phyloP scores from a whole-genome alignment of 352 stramenopile genomes.

The Phytophthora sansomeana region DNA sequence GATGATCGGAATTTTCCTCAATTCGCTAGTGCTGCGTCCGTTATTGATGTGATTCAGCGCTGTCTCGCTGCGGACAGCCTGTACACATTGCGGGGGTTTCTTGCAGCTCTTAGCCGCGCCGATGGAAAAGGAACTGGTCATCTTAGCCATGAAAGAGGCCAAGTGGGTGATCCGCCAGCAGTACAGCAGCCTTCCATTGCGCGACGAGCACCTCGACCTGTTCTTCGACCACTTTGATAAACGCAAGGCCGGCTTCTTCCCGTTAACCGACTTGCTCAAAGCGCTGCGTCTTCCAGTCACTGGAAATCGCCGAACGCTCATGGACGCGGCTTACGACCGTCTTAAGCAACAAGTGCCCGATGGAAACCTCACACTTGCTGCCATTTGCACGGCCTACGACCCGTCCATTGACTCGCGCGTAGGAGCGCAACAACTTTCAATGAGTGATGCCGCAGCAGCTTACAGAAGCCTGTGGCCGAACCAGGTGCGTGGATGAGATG shows the following conservation, averaged over 20 bases:
- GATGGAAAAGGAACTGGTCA: slow-evolving; percentile 62
- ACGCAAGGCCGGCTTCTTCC: slow-evolving; percentile 69
- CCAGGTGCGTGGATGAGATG: slow-evolving; percentile 18
- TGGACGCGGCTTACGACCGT: slow-evolving; percentile 56
- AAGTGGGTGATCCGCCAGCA: slow-evolving; percentile 70
- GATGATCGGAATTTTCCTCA: slow-evolving; percentile 58
- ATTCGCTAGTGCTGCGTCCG: slow-evolving; percentile 46
- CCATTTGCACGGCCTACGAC: slow-evolving; percentile 60
- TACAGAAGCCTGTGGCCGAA: slow-evolving; percentile 60
- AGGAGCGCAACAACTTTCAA: slow-evolving; percentile 42
- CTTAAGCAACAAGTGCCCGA: slow-evolving; percentile 37
- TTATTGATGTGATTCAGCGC: slow-evolving; percentile 60
- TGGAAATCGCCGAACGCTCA: slow-evolving; percentile 40
- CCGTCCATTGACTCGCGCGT: slow-evolving; percentile 69
- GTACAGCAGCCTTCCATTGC: slow-evolving; percentile 54
- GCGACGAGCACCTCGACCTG: slow-evolving; percentile 80
- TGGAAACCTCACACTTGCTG: slow-evolving; percentile 55
- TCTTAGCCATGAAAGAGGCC: slow-evolving; percentile 68
- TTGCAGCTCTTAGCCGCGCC: slow-evolving; percentile 48
- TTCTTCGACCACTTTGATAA: slow-evolving; percentile 79
- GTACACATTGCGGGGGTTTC: slow-evolving; percentile 65
- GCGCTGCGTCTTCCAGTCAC: slow-evolving; percentile 50
- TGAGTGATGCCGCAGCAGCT: slow-evolving; percentile 42
- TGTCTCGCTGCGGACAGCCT: slow-evolving; percentile 65
- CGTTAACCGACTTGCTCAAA: slow-evolving; percentile 51